Evolutionary conservation across 208 protist species (phyloP), one percentile per base, ranked within the genome.

Genomic region (Trypanosoma rangeli): DNA sequence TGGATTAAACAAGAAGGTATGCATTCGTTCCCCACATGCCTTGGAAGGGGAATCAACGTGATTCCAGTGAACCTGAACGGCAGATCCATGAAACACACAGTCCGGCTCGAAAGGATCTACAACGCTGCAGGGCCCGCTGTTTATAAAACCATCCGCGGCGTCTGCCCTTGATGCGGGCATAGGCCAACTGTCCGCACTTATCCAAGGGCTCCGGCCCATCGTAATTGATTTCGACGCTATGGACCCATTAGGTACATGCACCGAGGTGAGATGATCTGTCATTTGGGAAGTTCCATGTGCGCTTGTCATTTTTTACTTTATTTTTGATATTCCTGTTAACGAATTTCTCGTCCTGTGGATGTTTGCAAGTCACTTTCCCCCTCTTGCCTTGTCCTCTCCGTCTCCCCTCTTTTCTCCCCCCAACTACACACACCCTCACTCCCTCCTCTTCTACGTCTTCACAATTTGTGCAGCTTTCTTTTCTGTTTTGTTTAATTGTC

Each of bases 11-110:
- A 50, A 50, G 20, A 64, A 64, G 4, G 29, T 13, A 20, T 46
- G 59, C 59, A 37, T 64, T 52, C 35, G 59, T 22, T 64, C 59
- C 35, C 24, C 39, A 26, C 37, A 50, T 4, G 37, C 15, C 8
- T 28, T 22, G 20, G 29, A 48, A n/a, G 5, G 8, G 3, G 15
- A 16, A 18, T 26, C 24, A 5, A 53, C 18, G 29, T 33, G 0
- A 20, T 39, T 13, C 10, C 29, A 42, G 10, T 20, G 55, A 59
- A 37, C 29, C 20, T 9, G 28, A 39, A 59, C 15, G 42, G n/a
- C 12, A 29, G 26, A n/a, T 9, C 1, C 10, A 59, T 42, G 13
- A 37, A 9, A 35, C 5, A 42, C 22, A 59, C 55, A 18, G 7
- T 59, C 55, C 55, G 9, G 13, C 20, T 59, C n/a, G 20, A n/a